A percentile compares a stretch with the other conserved stretches of the same genome.
These are phyloP conservation scores for Angomonas ambiguus DNA, from an alignment of 208 protist genomes.

Conservation along the genomic window DNA sequence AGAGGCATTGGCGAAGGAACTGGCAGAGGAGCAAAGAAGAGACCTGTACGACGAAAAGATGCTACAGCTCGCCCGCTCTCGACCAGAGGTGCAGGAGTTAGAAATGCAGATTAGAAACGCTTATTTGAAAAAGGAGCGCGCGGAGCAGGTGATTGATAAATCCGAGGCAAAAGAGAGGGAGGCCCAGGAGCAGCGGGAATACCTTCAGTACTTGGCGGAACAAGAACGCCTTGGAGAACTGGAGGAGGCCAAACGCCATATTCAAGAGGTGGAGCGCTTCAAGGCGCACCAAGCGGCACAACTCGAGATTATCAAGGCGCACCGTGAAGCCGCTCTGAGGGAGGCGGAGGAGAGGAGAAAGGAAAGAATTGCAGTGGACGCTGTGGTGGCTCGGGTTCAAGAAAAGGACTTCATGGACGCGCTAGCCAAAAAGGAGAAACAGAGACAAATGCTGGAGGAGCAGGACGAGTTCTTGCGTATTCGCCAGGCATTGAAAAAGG, in stretches of 20 bases:
- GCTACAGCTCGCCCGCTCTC: constrained; percentile 75
- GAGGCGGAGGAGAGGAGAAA: constrained; percentile 62
- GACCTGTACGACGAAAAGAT: constrained; percentile 84
- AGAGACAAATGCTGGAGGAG: constrained; percentile 74
- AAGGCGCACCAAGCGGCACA: constrained; percentile 69
- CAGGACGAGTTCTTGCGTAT: constrained; percentile 77
- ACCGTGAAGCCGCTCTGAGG: constrained; percentile 33
- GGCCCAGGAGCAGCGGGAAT: constrained; percentile 52
- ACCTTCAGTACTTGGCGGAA: constrained; percentile 52
- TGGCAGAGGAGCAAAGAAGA: constrained; percentile 68
- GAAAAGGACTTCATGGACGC: constrained; percentile 80
- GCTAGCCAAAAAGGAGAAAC: constrained; percentile 58
- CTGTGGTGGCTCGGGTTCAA: constrained; percentile 77
- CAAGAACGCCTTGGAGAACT: constrained; percentile 37
- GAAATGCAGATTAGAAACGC: constrained; percentile 70
- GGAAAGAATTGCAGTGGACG: constrained; percentile 87
- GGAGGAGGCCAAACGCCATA: constrained; percentile 51
- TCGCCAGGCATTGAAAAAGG: constrained; percentile 64
- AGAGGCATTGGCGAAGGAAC: constrained; percentile 67
- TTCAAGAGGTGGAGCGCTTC: constrained; percentile 63
- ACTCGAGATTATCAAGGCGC: constrained; percentile 73
- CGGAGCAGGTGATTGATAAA: constrained; percentile 65
- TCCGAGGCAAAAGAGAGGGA: constrained; percentile 27
- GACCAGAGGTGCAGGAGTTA: constrained; percentile 76
- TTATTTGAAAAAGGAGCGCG: constrained; percentile 69